Evolutionary conservation across 1,139 yeast genomes (phyloP), one percentile per base, ranked within the genome.

Genomic region (Taphrina confusa): DNA sequence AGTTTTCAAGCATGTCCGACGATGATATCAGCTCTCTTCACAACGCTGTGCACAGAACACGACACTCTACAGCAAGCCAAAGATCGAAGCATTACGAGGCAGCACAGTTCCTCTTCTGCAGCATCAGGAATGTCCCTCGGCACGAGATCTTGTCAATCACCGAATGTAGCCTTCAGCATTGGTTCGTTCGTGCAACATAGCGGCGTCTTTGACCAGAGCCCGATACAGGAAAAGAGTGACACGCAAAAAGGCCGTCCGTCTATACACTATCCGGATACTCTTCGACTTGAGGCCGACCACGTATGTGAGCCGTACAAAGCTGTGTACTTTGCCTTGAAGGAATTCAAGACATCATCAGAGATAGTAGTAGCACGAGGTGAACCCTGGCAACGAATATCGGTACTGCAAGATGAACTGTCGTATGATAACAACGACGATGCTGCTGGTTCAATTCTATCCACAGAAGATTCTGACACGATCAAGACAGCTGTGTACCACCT

Each of bases 31-130:
- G 25, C 12, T 9, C 9, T 18, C 12, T 37, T 18, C 2, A 18
- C 42, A 11, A 37, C n/a, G 6, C 25, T 37, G 6, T 37, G 25
- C 3, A 37, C n/a, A n/a, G 25, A n/a, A 2, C 23, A 9, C 42
- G 2, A 1, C n/a, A 9, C 42, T 18, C 12, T 22, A 16, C 6
- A 16, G n/a, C 6, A 34, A 34, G 16, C 16, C 39, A 37, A 16
- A 37, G 39, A 6, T 6, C 42, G 18, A 6, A 37, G 42, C 23
- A 22, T n/a, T n/a, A n/a, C n/a, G n/a, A n/a, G 42, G 2, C 42
- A 37, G 42, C 42, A 37, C 42, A 37, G 42, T n/a, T 37, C 42
- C n/a, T 37, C 42, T 25, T 37, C 42, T 6, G 25, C 42, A 6
- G 42, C 25, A 18, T 37, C 42, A 1, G 9, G n/a, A 16, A 25